Percentiles rank a stretch among this genome's conserved stretches.
Conservation (phyloP, 768 basidiomycete genomes). For the Russula brevipes region DNA sequence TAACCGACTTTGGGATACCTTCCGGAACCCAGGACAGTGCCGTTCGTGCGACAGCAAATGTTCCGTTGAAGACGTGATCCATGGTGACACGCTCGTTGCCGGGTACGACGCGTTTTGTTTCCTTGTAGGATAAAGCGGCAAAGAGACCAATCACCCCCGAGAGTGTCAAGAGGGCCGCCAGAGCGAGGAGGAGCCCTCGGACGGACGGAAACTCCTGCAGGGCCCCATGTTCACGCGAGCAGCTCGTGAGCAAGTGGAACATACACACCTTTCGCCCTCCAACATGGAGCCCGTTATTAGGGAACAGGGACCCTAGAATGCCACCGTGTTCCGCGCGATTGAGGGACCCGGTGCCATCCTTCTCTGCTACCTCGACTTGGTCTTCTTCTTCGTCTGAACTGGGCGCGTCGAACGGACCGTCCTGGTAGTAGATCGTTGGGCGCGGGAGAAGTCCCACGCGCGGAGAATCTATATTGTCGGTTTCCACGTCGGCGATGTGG, state of each 20-base stretch:
- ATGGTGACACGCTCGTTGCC: conserved; percentile 69
- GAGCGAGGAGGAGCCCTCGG: conserved; percentile 55
- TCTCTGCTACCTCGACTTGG: conserved; percentile 48
- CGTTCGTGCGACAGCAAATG: conserved; percentile 51
- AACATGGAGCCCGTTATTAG: conserved; percentile 34
- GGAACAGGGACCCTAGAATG: conserved; percentile 19
- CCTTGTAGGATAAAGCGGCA: conserved; percentile 68
- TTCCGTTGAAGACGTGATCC: conserved; percentile 92
- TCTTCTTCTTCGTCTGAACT: conserved; percentile 80
- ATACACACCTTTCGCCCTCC: conserved; percentile 36
- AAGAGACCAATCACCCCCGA: conserved; percentile 70
- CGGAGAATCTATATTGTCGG: not conserved
- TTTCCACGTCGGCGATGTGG: not conserved
- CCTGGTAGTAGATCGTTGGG: conserved; percentile 55
- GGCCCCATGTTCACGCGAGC: conserved; percentile 1
- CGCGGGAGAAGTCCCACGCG: conserved; percentile 9
- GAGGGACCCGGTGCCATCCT: conserved; percentile 33
- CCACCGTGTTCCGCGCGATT: conserved; percentile 30
- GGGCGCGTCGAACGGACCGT: conserved; percentile 71
- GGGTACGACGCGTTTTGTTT: conserved; percentile 44
- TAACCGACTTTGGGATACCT: conserved; percentile 47
- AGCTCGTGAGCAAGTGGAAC: not conserved
- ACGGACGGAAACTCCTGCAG: conserved; percentile 48
- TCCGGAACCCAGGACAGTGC: conserved; percentile 84
- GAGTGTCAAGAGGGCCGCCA: conserved; percentile 54